Percentiles rank a stretch among this genome's conserved stretches.
These are phyloP conservation scores for Botrytis cinerea DNA, from an alignment of 2,329 filamentous ascomycete genomes.

Conservation along the genomic window DNA sequence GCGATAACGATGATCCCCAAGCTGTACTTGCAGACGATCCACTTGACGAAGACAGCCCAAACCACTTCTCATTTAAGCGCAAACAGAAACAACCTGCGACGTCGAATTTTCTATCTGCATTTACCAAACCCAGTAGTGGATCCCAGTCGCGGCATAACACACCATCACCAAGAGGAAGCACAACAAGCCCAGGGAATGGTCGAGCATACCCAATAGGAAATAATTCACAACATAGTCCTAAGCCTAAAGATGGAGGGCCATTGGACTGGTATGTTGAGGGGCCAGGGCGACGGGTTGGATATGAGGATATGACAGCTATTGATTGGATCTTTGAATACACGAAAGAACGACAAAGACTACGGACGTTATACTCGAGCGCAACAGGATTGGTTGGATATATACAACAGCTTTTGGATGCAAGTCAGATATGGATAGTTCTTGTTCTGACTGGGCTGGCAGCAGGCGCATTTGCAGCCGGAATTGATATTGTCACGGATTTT, in stretches of 20 bases:
- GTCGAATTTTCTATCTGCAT: conserved; percentile 36
- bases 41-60: conserved; percentile 49
- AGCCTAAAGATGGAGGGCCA: conserved; percentile 50
- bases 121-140: conserved; percentile 31
- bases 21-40: conserved; percentile 58
- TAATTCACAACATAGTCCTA: conserved; percentile 26
- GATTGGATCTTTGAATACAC: conserved; percentile 99
- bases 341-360: conserved; percentile 86
- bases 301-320: conserved; percentile 95
- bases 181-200: conserved; percentile 27
- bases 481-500: conserved; percentile 92
- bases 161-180: conserved; percentile 35
- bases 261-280: conserved; percentile 89
- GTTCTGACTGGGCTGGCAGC: conserved; percentile 83
- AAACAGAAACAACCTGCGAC: conserved; percentile 51
- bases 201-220: conserved; percentile 28
- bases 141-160: conserved; percentile 32
- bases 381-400: conserved; percentile 72
- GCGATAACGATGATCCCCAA: conserved; percentile 45
- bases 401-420: conserved; percentile 75
- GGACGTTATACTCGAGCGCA: conserved; percentile 70
- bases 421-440: conserved; percentile 89
- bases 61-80: conserved; percentile 70
- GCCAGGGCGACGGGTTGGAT: conserved; percentile 84
- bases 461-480: conserved; percentile 80